Evolutionary conservation across 2,329 filamentous ascomycete species (phyloP).

Genomic region (Coniochaeta pulveracea): DNA sequence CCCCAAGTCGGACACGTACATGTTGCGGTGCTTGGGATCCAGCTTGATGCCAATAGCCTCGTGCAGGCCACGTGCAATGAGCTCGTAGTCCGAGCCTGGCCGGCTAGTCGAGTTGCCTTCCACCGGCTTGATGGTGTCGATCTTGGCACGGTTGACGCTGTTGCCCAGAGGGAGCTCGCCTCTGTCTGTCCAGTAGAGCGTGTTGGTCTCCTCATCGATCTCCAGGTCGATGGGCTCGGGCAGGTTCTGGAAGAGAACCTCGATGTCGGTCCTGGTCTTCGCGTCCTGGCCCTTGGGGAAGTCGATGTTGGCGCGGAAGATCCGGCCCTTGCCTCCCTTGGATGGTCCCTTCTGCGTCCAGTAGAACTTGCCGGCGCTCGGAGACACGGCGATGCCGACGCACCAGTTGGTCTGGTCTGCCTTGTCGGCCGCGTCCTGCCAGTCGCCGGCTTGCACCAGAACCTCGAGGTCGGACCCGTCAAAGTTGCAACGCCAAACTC

Average conservation of each 20-base stretch:
- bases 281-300: constrained; percentile 22
- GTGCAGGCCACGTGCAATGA: not conserved
- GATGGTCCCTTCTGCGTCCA: constrained; percentile 49
- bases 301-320: constrained; percentile 36
- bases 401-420: constrained; percentile 33
- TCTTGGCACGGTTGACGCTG: constrained; percentile 34
- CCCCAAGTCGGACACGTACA: not conserved
- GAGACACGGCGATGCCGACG: constrained; percentile 41
- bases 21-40: not conserved
- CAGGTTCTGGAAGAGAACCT: constrained; percentile 27
- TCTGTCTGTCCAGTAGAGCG: constrained; percentile 49
- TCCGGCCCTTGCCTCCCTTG: constrained; percentile 37
- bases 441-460: constrained; percentile 24
- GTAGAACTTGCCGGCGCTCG: constrained; percentile 32
- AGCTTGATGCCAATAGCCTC: not conserved
- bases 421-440: constrained; percentile 11
- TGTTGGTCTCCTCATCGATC: constrained; percentile 29
- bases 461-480: constrained; percentile 27
- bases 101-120: not conserved
- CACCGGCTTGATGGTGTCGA: too few relatives aligned
- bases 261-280: constrained; percentile 26
- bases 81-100: not conserved
- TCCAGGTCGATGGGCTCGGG: constrained; percentile 49
- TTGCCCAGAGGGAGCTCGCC: constrained; percentile 46
- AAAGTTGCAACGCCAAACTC: constrained; percentile 24